Evolutionary conservation across 164 flowering plant species (phyloP), one percentile per base, ranked within the genome.

Genomic region (Chimonanthus praecox): DNA sequence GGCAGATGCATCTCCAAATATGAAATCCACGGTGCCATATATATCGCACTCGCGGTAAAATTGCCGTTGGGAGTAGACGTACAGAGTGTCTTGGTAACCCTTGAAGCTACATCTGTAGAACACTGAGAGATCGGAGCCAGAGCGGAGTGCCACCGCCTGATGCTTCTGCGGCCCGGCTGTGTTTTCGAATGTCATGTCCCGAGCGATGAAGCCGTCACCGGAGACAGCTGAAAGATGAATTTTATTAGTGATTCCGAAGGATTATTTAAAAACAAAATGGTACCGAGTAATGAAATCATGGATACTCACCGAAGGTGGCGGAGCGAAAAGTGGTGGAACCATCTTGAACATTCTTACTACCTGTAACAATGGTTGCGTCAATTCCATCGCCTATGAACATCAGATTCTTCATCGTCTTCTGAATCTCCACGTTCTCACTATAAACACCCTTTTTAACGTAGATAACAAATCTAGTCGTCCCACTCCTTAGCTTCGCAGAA

Each of bases 381-480:
- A 83, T 88, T 3, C 95, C 95, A 63, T 90, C 92, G 13, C 95
- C 95, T 11, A 87, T 54, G 0, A 90, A 43, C 90, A 90, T 86
- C n/a, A 90, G 3, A 49, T 90, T 88, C 68, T 78, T 77, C 82
- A 82, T 78, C 1, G 77, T 20, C n/a, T 60, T 86, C 65, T 74
- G 80, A 13, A 89, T 75, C 72, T 77, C 84, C 5, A 90, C 84
- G 13, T 87, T 88, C 72, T 89, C 95, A 2, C 71, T 83, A 54
- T 90, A 90, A 61, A 83, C 78, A 3, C 94, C 94, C 0, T 71
- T 73, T 75, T 88, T 90, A 3, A 90, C 88, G 47, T 86, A 58
- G 21, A 90, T 82, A 0, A 87, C 84, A 44, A 85, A 75, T 78
- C 92, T 82, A 54, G 47, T 61, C 2, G 45, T 49, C 43, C 85